phyloP scores from a whole-genome alignment of 768 basidiomycete species.

The Psilocybe cyanescens region DNA sequence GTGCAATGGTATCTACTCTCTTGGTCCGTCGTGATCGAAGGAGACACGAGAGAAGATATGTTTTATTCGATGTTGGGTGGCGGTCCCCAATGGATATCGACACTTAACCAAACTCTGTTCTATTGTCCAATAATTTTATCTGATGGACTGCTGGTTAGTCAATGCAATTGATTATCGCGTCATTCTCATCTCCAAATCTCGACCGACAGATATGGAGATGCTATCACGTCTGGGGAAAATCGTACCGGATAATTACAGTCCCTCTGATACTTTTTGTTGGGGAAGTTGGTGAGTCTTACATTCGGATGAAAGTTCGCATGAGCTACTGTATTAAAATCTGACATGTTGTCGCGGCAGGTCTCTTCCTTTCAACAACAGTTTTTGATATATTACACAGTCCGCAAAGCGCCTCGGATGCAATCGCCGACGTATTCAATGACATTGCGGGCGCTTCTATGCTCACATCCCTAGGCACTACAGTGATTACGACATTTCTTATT shows the following conservation, averaged over 20 bases:
- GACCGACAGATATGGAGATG: conserved; percentile 18
- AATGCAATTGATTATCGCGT: neutral
- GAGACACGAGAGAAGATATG: neutral
- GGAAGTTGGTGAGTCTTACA: neutral
- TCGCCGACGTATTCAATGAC: neutral
- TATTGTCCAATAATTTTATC: neutral
- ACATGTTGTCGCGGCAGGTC: too few relatives aligned
- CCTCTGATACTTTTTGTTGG: neutral
- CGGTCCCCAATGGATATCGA: neutral
- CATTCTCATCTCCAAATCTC: neutral
- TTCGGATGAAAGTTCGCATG: neutral
- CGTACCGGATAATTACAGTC: neutral
- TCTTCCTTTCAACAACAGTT: too few relatives aligned
- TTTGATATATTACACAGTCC: too few relatives aligned
- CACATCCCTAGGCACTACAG: neutral
- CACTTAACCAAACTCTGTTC: neutral
- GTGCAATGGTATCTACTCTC: neutral
- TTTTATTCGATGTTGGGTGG: neutral
- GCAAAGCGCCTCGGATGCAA: too few relatives aligned
- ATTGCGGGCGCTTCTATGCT: neutral
- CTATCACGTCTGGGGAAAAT: neutral
- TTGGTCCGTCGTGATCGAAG: neutral
- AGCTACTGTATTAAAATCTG: too few relatives aligned
- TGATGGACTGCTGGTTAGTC: neutral
- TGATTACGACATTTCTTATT: neutral